Evolutionary conservation across 345 rosid genomes (phyloP), one percentile per base, ranked within the genome.

Genomic region (Aquilaria malaccensis): DNA sequence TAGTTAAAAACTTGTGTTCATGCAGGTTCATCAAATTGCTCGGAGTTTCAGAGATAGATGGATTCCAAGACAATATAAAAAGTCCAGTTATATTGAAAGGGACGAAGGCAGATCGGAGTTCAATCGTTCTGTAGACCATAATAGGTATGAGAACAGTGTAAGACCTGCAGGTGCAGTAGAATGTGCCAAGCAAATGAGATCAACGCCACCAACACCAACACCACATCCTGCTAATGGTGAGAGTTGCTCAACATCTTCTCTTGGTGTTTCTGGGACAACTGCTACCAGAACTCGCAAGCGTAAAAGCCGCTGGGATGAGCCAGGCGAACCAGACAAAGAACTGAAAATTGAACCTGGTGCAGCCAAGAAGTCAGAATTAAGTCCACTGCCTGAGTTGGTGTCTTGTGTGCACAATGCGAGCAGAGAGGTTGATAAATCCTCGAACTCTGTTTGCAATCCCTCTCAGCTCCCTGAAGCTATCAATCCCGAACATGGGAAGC

Each of bases 281-380:
- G 74, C 73, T 22, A 63, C 70, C 43, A 77, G 56, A 76, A 72
- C 63, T 54, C 91, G 95, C 59, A 94, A 91, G 81, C 96, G 96
- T 67, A 94, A 94, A 86, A 90, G 87, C 69, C 85, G 99, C 70
- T 94, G 99, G 99, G 99, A 94, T 82, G 96, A 88, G 66, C 95
- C 93, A 3, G 83, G 43, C 7, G 43, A 37, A 37, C 43, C 85
- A 6, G 66, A 70, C 45, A 71, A 72, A 68, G 80, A 74, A 57
- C 77, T 69, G 62, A 78, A 69, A 62, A 62, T 52, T 59, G 72
- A 68, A 33, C 61, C 82, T 6, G 55, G 48, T 22, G 57, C 65
- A 56, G 49, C 58, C 4, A 73, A 71, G 50, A 70, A 77, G 60
- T 59, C 13, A 10, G 68, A 58, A 69, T 22, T 60, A 32, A 70